Base-by-base conservation (phyloP, 2,329 filamentous ascomycete species). In the Pyrenophora seminiperda region DNA sequence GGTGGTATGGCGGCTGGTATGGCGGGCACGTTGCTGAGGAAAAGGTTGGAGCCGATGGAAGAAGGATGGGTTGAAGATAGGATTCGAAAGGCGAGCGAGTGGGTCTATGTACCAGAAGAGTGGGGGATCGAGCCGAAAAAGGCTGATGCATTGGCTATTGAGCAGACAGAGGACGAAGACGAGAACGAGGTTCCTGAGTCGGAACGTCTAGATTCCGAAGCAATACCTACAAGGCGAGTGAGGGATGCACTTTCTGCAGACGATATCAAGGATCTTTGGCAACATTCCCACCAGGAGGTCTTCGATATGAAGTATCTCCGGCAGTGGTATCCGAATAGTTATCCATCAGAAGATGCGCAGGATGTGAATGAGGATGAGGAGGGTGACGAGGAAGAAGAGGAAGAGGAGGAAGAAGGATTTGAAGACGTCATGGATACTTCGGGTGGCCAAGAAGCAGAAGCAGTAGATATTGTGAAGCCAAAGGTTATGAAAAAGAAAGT, bases 1-100 rank as follows among this genome's bases (percentile, higher is more conserved):
- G 39, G 42, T 7, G 54, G 59, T 13, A 53, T 62, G 22, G 54
- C 55, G 7, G 54, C 51, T 1, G 54, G 50, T n/a, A 51, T 71
- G 17, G 56, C 60, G 29, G 52, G 60, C 11, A 56, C 59, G 1
- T 36, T 71, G 15, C 42, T 70, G 2, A 58, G 66, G 4, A 71
- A 70, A 48, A 58, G 59, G 24, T 49, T 63, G 4, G 61, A 61
- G 7, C 57, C 63, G 3, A 55, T 58, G 14, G 67, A 69, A 24
- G 62, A 69, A 19, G 59, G 61, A 6, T 71, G 66, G 67, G 58
- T 69, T 7, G 58, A 62, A n/a, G 61, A 63, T 4, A 57, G 65
- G 7, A 38, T 71, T 1, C 44, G 49, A 3, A 69, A 65, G 45
- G 67, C 67, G 4, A 47, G 54, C 2, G 63, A 67, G 30, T 71